Evolutionary conservation across 2,329 filamentous ascomycete genomes (phyloP).

Genomic region (Ophiostoma piceae): DNA sequence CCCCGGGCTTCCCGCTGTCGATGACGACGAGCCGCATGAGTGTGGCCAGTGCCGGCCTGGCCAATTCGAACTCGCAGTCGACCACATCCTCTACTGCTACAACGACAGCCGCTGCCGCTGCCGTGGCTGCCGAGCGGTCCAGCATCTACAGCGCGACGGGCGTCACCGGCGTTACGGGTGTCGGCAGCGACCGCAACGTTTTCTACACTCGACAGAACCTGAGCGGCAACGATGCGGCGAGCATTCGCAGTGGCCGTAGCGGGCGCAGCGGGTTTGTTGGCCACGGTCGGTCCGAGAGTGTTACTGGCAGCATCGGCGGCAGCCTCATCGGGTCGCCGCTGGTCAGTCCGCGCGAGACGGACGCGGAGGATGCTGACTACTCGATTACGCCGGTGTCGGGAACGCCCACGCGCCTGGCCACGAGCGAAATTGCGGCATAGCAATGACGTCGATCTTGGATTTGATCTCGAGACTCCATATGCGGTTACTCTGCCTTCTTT

Average conservation of each 20-base stretch:
- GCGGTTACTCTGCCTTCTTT: not conserved
- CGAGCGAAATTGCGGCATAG: slow-evolving; percentile 7
- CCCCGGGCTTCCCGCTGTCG: slow-evolving; percentile 46
- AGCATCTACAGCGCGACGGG: slow-evolving; percentile 78
- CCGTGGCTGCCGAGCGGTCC: slow-evolving; percentile 54
- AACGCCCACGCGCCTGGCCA: not conserved
- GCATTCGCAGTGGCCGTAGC: slow-evolving; percentile 75
- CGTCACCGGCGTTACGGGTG: slow-evolving; percentile 45
- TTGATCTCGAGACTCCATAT: not conserved
- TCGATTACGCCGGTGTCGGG: not conserved
- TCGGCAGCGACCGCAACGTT: slow-evolving; percentile 53
- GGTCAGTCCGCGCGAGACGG: slow-evolving; percentile 42
- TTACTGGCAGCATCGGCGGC: slow-evolving; percentile 67
- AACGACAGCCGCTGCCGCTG: slow-evolving; percentile 11
- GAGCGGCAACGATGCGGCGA: slow-evolving; percentile 55
- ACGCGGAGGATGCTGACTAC: not conserved
- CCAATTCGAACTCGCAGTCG: slow-evolving; percentile 16
- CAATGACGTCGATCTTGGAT: too few relatives aligned
- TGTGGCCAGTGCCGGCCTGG: slow-evolving; percentile 21
- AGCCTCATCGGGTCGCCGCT: slow-evolving; percentile 54
- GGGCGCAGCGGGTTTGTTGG: slow-evolving; percentile 72
- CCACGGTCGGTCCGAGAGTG: slow-evolving; percentile 75
- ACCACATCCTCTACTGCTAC: slow-evolving; percentile 27
- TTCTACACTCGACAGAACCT: slow-evolving; percentile 54
- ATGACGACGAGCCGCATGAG: slow-evolving; percentile 39